Evolutionary conservation across 371 early-diverging fungal genomes (phyloP).

Genomic region (Syncephalis fuscata): DNA sequence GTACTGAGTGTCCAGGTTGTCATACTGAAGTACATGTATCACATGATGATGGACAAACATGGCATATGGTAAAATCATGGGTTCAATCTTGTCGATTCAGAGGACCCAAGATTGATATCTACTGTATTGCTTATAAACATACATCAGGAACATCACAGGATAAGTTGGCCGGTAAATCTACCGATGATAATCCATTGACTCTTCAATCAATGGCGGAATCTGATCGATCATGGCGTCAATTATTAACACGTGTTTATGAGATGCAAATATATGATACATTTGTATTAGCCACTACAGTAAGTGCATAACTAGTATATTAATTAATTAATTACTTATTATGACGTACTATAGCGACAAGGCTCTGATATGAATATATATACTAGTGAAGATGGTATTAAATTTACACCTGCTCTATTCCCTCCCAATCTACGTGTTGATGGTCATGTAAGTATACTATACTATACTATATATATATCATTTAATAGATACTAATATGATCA

Average conservation of each 20-base stretch:
- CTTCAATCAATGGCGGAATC: not conserved
- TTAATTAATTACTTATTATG: not conserved
- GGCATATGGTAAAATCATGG: constrained; percentile 61
- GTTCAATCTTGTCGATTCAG: constrained; percentile 81
- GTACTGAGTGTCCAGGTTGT: constrained; percentile 23
- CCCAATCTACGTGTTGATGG: constrained; percentile 28
- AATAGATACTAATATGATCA: constrained; percentile 6
- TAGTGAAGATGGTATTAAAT: constrained; percentile 35
- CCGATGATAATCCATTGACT: constrained; percentile 31
- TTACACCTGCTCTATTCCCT: constrained; percentile 64
- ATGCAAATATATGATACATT: constrained; percentile 43
- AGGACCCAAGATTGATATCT: constrained; percentile 45
- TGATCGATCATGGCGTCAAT: not conserved
- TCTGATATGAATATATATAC: too few relatives aligned
- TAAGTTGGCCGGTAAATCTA: constrained; percentile 13
- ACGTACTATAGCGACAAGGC: too few relatives aligned
- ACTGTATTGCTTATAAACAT: constrained; percentile 45
- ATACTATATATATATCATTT: constrained; percentile 19
- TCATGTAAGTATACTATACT: too few relatives aligned
- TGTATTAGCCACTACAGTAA: constrained; percentile 52
- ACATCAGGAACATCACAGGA: constrained; percentile 31
- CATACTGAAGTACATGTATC: constrained; percentile 51
- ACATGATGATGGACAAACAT: constrained; percentile 47
- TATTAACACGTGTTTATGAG: constrained; percentile 31
- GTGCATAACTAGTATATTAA: constrained; percentile 1